phyloP scores from a whole-genome alignment of 805 yeast genomes.

The Monosporozyma servazzii region DNA sequence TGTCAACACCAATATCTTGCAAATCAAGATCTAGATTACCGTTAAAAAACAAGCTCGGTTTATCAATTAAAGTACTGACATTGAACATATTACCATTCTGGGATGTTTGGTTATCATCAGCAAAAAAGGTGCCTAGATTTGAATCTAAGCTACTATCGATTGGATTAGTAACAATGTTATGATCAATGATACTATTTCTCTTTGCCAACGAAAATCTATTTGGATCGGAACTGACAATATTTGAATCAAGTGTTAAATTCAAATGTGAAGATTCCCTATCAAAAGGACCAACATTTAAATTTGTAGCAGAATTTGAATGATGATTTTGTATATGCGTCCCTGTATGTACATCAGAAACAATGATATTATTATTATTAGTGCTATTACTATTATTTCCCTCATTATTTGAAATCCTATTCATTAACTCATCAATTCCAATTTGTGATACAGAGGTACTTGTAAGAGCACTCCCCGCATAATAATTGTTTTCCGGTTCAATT shows the following conservation, averaged over 20 bases:
- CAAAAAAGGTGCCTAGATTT: slow-evolving; percentile 4
- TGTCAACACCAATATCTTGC: slow-evolving; percentile 13
- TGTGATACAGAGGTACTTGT: slow-evolving; percentile 4
- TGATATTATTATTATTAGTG: not conserved
- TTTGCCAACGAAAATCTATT: not conserved
- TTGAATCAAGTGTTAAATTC: not conserved
- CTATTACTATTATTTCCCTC: not conserved
- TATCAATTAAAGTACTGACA: slow-evolving; percentile 27
- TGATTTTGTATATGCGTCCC: not conserved
- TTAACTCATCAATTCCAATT: slow-evolving; percentile 8
- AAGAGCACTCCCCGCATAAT: not conserved
- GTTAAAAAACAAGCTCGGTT: slow-evolving; percentile 18
- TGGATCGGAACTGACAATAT: not conserved
- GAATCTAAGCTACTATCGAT: not conserved
- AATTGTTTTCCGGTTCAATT: slow-evolving; percentile 25
- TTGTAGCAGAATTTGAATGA: not conserved
- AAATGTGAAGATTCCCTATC: not conserved
- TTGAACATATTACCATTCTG: slow-evolving; percentile 5
- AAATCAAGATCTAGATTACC: slow-evolving; percentile 13
- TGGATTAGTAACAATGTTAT: not conserved
- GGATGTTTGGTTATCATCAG: not conserved
- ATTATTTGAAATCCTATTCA: not conserved
- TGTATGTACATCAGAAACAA: not conserved
- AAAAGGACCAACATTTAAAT: not conserved
- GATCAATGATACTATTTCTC: not conserved